Conservation (phyloP, 2,329 filamentous ascomycete species). For the Ceratocystis cacaofunesta region DNA sequence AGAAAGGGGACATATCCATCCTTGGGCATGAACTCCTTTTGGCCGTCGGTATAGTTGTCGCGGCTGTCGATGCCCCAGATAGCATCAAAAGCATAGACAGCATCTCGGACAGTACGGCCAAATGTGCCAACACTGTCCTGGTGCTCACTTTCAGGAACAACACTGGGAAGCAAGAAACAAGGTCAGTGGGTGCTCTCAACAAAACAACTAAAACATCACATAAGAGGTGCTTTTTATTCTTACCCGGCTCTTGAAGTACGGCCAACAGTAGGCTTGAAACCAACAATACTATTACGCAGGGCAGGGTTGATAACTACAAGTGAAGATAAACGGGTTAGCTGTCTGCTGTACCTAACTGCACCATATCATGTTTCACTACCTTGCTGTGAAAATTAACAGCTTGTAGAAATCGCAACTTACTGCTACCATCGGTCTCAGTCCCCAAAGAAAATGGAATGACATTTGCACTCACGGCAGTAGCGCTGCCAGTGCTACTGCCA, state of each 20-base stretch:
- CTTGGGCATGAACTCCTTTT: constrained; percentile 37
- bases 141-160: constrained; percentile 51
- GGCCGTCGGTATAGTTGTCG: constrained; percentile 51
- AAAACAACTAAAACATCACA: background rate
- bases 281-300: constrained; percentile 52
- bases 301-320: constrained; percentile 51
- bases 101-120: constrained; percentile 54
- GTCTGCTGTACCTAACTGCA: background rate
- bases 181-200: background rate
- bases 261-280: constrained; percentile 63
- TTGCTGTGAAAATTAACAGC: background rate
- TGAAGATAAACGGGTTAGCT: too few species aligned
- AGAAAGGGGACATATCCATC: constrained; percentile 45
- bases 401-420: constrained; percentile 22
- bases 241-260: constrained; percentile 45
- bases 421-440: constrained; percentile 58
- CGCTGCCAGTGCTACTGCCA: constrained; percentile 53
- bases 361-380: background rate
- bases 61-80: constrained; percentile 49
- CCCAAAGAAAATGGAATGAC: constrained; percentile 49
- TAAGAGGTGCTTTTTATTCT: background rate
- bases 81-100: constrained; percentile 48
- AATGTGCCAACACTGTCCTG: constrained; percentile 57
- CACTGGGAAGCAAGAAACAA: constrained; percentile 20
- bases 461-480: constrained; percentile 48